These are phyloP conservation scores for Anaeramoeba flamelloides DNA, from an alignment of 78 protist species.

Conservation along the genomic window DNA sequence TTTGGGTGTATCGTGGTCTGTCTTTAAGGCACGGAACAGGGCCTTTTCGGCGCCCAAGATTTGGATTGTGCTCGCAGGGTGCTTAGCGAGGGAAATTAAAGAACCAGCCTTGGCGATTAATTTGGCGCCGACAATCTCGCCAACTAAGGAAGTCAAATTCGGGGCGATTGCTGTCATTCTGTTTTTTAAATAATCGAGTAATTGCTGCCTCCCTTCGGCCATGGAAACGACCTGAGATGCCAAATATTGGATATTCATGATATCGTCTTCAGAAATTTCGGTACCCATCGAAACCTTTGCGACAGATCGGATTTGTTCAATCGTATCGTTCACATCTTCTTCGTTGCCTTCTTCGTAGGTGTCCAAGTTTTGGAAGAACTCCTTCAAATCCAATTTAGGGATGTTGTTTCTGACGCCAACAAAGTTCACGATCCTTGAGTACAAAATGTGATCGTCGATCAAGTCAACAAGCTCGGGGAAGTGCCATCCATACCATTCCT, in stretches of 20 bases:
- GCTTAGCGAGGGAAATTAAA: constrained; percentile 76
- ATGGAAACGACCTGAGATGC: constrained; percentile 45
- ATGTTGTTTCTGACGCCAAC: constrained; percentile 16
- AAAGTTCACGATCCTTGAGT: constrained; percentile 28
- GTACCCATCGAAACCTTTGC: constrained; percentile 29
- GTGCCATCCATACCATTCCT: constrained; percentile 97
- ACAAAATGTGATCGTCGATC: constrained; percentile 56
- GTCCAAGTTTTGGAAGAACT: too few relatives aligned
- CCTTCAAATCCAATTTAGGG: constrained; percentile 32
- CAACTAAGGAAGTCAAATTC: constrained; percentile 80
- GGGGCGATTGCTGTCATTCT: constrained; percentile 84
- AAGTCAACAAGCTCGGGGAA: constrained; percentile 86
- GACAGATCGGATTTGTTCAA: constrained; percentile 33
- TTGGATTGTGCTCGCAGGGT: constrained; percentile 90
- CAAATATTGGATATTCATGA: not conserved
- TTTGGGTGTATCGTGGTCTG: constrained; percentile 81
- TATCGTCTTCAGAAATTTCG: constrained; percentile 59
- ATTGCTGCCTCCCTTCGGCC: constrained; percentile 62
- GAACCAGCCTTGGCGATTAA: constrained; percentile 81
- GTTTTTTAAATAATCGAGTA: constrained; percentile 67
- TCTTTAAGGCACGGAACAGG: constrained; percentile 63
- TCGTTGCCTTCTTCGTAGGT: too few relatives aligned
- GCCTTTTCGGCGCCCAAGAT: constrained; percentile 75
- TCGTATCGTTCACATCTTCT: constrained; percentile 61
- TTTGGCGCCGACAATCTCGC: constrained; percentile 86